Evolutionary conservation across 2,329 filamentous ascomycete species (phyloP).

Genomic region (Talaromyces sp.): DNA sequence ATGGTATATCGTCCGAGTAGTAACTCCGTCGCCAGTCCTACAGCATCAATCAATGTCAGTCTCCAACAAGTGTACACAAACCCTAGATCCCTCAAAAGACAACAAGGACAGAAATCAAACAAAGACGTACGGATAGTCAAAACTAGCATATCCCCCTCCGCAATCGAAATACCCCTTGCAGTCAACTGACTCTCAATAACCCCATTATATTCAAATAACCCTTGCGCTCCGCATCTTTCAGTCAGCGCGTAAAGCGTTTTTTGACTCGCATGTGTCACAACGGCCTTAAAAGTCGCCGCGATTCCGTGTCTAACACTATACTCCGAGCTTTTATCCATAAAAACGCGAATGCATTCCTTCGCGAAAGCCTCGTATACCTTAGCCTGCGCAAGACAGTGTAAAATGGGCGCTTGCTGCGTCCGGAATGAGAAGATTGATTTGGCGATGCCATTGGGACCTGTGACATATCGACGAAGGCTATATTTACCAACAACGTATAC

Average conservation of each 20-base stretch:
- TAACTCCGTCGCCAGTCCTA: conserved; percentile 24
- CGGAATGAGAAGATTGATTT: conserved; percentile 21
- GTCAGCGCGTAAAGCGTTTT: conserved; percentile 5
- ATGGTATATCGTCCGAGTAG: conserved; percentile 22
- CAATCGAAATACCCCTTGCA: conserved; percentile 11
- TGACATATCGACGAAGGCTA: conserved; percentile 18
- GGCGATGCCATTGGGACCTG: conserved; percentile 10
- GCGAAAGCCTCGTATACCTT: conserved; percentile 19
- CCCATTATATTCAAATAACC: conserved; percentile 14
- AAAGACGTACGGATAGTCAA: not conserved
- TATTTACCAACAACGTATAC: conserved; percentile 20
- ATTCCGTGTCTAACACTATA: conserved; percentile 7
- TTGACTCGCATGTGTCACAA: conserved; percentile 6
- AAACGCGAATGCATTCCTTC: not conserved
- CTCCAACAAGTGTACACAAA: not conserved
- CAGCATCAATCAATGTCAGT: not conserved
- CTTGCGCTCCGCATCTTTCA: conserved; percentile 14
- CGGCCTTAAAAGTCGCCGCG: conserved; percentile 12
- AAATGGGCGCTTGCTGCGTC: conserved; percentile 23
- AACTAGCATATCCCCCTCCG: conserved; percentile 11
- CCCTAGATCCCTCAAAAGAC: not conserved
- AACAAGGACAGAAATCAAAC: not conserved
- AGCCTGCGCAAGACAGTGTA: conserved; percentile 19
- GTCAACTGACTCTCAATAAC: conserved; percentile 13
- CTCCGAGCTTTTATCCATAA: not conserved